A percentile compares a stretch with the other conserved stretches of the same genome.
Conservation (phyloP, 371 early-diverging fungal genomes). For the Mortierella sp. region DNA sequence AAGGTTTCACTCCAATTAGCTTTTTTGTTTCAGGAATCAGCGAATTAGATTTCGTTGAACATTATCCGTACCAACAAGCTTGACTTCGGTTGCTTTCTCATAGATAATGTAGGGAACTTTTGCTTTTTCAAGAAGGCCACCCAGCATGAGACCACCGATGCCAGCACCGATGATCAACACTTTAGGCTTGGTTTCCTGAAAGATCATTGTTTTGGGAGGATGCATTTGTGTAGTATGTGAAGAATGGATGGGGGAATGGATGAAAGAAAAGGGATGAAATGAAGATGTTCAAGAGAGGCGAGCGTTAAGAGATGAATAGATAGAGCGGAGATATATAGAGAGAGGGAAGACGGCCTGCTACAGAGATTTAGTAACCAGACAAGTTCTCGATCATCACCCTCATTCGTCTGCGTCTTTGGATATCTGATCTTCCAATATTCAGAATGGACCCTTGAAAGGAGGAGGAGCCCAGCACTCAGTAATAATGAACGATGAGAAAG, state of each 20-base stretch:
- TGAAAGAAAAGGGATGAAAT: background rate
- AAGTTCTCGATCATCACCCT: too few relatives aligned
- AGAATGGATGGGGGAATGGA: background rate
- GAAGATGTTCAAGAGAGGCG: background rate
- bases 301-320: too few relatives aligned
- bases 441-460: too few relatives aligned
- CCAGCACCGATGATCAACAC: slow-evolving; percentile 29
- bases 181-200: background rate
- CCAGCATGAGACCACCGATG: slow-evolving; percentile 28
- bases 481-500: too few relatives aligned
- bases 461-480: too few relatives aligned
- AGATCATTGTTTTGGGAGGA: background rate
- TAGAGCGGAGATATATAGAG: too few relatives aligned
- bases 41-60: background rate
- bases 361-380: too few relatives aligned
- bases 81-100: slow-evolving; percentile 23
- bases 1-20: too few relatives aligned
- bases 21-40: too few relatives aligned
- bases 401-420: too few relatives aligned
- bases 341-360: too few relatives aligned
- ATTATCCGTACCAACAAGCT: slow-evolving; percentile 11
- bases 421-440: too few relatives aligned
- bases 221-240: background rate
- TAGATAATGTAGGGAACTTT: slow-evolving; percentile 16
- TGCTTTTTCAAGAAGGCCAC: slow-evolving; percentile 15